Evolutionary conservation across 2,329 filamentous ascomycete species (phyloP).

Genomic region (Epicoccum sorghinum): DNA sequence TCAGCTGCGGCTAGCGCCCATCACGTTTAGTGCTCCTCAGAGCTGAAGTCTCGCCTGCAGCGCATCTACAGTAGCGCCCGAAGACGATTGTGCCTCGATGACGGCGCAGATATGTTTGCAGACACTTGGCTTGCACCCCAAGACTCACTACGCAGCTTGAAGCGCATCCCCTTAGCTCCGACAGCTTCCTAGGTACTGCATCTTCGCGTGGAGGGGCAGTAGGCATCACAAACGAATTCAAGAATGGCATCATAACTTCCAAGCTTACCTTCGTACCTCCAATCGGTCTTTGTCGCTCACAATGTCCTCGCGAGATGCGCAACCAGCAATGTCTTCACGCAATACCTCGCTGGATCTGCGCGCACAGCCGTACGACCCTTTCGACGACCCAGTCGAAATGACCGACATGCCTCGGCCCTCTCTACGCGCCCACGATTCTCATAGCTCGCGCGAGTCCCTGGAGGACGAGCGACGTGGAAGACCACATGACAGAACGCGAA

Average conservation of each 20-base stretch:
- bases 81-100: slow-evolving; percentile 5
- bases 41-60: slow-evolving; percentile 15
- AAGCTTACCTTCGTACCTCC: neutral
- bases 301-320: slow-evolving; percentile 33
- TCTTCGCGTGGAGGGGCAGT: neutral
- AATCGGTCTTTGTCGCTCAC: neutral
- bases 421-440: slow-evolving; percentile 11
- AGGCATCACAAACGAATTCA: neutral
- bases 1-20: slow-evolving; percentile 15
- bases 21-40: slow-evolving; percentile 11
- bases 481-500: slow-evolving; percentile 21
- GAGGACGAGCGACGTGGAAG: slow-evolving; percentile 17
- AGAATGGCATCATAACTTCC: slow-evolving; percentile 3
- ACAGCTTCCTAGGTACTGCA: neutral
- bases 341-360: slow-evolving; percentile 33
- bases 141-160: neutral
- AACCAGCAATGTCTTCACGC: slow-evolving; percentile 29
- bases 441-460: slow-evolving; percentile 19
- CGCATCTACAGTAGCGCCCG: slow-evolving; percentile 5
- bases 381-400: slow-evolving; percentile 40
- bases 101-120: neutral
- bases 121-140: neutral
- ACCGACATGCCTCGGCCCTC: slow-evolving; percentile 24
- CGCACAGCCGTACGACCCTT: slow-evolving; percentile 34
- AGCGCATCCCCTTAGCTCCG: neutral